Evolutionary conservation across 148 eudicot species (phyloP), one percentile per base, ranked within the genome.

Genomic region (Fagopyrum homotropicum): DNA sequence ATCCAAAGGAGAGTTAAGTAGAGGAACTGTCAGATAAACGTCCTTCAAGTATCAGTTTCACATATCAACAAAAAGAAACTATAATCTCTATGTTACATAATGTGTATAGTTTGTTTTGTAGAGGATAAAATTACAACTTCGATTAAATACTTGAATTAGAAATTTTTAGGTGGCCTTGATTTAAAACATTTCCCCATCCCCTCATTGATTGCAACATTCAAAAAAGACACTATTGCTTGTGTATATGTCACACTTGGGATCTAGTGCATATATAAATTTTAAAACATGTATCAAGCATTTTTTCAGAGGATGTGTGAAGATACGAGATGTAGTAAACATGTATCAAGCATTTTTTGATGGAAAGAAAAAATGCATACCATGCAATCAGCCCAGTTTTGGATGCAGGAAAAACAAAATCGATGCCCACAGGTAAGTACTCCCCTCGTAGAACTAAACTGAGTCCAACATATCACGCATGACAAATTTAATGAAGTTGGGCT

Each of bases 391-490:
- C 98, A 95, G 59, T 59, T 82, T 85, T 89, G 92, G 80, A 95
- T 95, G 88, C 98, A 95, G 35, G 88, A 73, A 81, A 92, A 92
- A 81, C 97, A 95, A 82, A 92, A 95, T 50, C 98, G 87, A 83
- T 95, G 98, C 55, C 98, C 98, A 84, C 98, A 95, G 56, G 86
- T 90, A 77, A 95, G 83, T 77, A 86, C 83, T 52, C 98, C 98
- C 77, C 98, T 88, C 9, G 83, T 79, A 78, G 93, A 86, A 77
- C 98, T 86, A 75, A 75, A 92, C 54, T 89, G 86, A 75, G 97
- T 92, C 89, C 87, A 92, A 82, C 98, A 95, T 83, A 95, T 95
- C 22, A 88, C 93, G 80, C 98, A 95, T 19, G 97, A 89, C 73
- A 89, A 69, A 56, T 85, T 87, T 59, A 54, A 49, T 49, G 90